Percentiles rank a stretch among this genome's conserved stretches.
These are phyloP conservation scores for Fusarium sp. DNA, from an alignment of 2,329 filamentous ascomycete species.

Conservation along the genomic window DNA sequence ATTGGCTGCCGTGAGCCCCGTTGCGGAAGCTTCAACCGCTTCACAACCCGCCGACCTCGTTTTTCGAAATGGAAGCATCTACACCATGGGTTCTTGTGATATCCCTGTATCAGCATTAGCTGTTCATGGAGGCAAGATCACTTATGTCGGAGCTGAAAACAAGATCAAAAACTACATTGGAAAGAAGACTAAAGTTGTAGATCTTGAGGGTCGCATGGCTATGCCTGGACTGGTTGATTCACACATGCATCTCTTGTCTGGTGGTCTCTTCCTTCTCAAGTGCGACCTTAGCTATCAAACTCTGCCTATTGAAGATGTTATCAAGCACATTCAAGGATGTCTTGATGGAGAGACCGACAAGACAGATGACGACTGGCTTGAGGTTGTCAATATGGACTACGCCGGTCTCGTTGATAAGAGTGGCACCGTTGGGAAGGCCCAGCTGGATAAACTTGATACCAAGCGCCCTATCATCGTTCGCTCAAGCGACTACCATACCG, in stretches of 20 bases:
- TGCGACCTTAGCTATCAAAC: conserved; percentile 47
- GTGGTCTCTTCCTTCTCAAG: conserved; percentile 42
- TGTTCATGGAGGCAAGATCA: conserved; percentile 37
- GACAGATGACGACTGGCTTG: conserved; percentile 41
- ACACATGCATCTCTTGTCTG: conserved; percentile 44
- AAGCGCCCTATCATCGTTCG: conserved; percentile 41
- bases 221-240: conserved; percentile 47
- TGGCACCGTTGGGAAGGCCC: conserved; percentile 33
- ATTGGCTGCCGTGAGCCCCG: conserved; percentile 14
- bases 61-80: conserved; percentile 45
- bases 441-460: conserved; percentile 39
- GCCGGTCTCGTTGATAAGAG: conserved; percentile 37
- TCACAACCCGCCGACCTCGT: conserved; percentile 38
- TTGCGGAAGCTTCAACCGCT: background rate
- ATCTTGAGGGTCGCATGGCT: conserved; percentile 46
- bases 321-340: conserved; percentile 42
- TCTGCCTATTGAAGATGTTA: conserved; percentile 24
- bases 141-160: conserved; percentile 37
- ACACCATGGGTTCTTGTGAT: conserved; percentile 37
- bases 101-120: conserved; percentile 35
- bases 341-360: conserved; percentile 40
- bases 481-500: conserved; percentile 43
- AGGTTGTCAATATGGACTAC: conserved; percentile 45
- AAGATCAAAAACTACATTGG: conserved; percentile 39
- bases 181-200: conserved; percentile 39